Evolutionary conservation across 2,329 filamentous ascomycete species (phyloP).

Genomic region (Penicillium sp.): DNA sequence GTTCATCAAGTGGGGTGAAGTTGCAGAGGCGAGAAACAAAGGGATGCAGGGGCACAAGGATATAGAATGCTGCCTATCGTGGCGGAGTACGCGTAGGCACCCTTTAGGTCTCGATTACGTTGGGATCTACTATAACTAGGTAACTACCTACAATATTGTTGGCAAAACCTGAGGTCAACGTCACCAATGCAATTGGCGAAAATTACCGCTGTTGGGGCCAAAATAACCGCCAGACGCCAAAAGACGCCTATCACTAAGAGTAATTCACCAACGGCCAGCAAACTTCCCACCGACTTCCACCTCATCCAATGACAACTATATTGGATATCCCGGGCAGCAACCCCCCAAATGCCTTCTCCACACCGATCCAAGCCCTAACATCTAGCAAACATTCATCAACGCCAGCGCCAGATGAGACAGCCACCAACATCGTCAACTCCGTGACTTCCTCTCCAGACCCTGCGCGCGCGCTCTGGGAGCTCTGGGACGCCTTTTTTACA

Average conservation of each 20-base stretch:
- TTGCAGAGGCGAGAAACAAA: constrained; percentile 2
- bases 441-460: background rate
- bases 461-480: background rate
- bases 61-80: constrained; percentile 22
- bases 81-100: constrained; percentile 21
- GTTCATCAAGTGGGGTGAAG: background rate
- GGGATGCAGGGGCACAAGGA: constrained; percentile 14
- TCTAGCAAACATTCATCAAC: background rate
- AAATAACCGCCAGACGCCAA: background rate
- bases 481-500: background rate
- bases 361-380: background rate
- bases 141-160: background rate
- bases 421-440: background rate
- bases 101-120: constrained; percentile 7
- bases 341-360: background rate
- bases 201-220: background rate
- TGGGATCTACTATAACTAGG: constrained; percentile 10
- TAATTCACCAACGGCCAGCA: too few species aligned
- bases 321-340: background rate
- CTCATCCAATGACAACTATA: background rate
- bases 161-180: background rate
- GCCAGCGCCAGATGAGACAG: background rate
- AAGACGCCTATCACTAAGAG: background rate
- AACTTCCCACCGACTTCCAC: background rate
- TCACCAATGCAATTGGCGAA: background rate